Evolutionary conservation across 2,329 filamentous ascomycete genomes (phyloP).

Genomic region (Sarocladium kiliense): DNA sequence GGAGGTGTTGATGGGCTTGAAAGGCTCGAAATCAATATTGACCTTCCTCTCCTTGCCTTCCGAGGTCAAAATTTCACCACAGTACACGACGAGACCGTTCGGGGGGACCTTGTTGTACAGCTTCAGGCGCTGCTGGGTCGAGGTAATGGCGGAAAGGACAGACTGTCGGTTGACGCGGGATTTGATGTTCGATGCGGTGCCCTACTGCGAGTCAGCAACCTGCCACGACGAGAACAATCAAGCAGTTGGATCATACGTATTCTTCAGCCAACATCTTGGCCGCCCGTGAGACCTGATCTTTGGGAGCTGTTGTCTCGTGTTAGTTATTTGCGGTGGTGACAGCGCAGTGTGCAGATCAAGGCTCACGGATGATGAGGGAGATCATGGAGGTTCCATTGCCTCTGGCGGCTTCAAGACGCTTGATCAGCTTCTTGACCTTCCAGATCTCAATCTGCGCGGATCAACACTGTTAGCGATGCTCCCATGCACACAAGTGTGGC

Average conservation of each 20-base stretch:
- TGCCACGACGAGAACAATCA: background rate
- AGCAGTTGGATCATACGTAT: slow-evolving; percentile 60
- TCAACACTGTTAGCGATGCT: background rate
- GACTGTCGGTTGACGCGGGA: slow-evolving; percentile 98
- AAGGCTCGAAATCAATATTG: slow-evolving; percentile 99
- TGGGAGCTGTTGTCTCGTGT: slow-evolving; percentile 62
- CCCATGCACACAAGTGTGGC: background rate
- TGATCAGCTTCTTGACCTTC: slow-evolving; percentile 99
- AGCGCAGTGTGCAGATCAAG: slow-evolving; percentile 6
- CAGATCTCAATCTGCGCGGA: slow-evolving; percentile 63
- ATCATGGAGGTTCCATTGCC: slow-evolving; percentile 99
- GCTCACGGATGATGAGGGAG: slow-evolving; percentile 93
- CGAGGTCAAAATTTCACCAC: slow-evolving; percentile 98
- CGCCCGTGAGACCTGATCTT: slow-evolving; percentile 93
- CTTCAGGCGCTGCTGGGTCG: slow-evolving; percentile 97
- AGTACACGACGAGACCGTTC: slow-evolving; percentile 97
- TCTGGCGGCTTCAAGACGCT: slow-evolving; percentile 91
- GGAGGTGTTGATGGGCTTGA: slow-evolving; percentile 99
- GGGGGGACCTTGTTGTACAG: slow-evolving; percentile 98
- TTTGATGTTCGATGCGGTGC: slow-evolving; percentile 99
- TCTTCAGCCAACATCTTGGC: slow-evolving; percentile 99
- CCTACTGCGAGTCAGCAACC: slow-evolving; percentile 43
- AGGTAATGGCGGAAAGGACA: slow-evolving; percentile 95
- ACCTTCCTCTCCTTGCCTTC: slow-evolving; percentile 99
- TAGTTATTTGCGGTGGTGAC: slow-evolving; percentile 3